phyloP scores from a whole-genome alignment of 2,329 filamentous ascomycete species.

The Curvularia verruculosa region DNA sequence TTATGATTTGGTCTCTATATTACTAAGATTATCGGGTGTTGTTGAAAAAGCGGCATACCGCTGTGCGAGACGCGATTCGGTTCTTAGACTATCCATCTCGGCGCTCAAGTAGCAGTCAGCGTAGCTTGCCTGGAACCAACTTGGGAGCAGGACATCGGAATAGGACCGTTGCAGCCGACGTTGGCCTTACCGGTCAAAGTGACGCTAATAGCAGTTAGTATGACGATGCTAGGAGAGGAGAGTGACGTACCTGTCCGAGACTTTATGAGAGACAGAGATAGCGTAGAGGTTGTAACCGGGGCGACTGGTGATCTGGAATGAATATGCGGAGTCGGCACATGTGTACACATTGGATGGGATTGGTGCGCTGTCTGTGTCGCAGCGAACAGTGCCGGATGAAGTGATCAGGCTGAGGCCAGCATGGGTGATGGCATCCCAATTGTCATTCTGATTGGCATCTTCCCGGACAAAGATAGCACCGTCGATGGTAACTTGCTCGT shows the following conservation, averaged over 20 bases:
- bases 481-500: background rate
- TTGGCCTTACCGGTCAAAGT: background rate
- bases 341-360: background rate
- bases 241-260: background rate
- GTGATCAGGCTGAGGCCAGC: background rate
- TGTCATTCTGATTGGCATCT: background rate
- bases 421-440: background rate
- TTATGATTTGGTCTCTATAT: background rate
- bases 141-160: background rate
- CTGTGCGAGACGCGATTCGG: background rate
- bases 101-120: background rate
- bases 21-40: background rate
- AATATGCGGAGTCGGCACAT: background rate
- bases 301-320: slow-evolving; percentile 1
- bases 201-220: background rate
- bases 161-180: slow-evolving; percentile 1
- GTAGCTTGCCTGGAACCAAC: background rate
- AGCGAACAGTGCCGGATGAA: background rate
- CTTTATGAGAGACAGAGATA: background rate
- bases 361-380: background rate
- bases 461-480: background rate
- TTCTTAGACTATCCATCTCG: background rate
- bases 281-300: background rate
- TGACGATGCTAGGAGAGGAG: background rate
- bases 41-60: background rate